Conservation (phyloP, 768 basidiomycete genomes). For the Suillus cothurnatus region DNA sequence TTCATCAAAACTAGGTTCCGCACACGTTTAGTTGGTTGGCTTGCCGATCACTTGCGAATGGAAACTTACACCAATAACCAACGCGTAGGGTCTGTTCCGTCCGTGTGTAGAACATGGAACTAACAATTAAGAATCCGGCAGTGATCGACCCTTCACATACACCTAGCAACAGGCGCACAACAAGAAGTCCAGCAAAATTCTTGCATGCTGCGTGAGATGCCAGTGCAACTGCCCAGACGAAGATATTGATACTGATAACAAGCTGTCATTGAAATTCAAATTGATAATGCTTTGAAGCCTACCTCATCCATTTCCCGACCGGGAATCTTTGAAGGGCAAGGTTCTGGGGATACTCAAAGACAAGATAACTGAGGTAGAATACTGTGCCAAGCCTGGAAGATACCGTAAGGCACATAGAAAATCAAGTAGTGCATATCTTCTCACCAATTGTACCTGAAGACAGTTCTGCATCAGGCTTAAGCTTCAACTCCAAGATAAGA, state of each 20-base stretch:
- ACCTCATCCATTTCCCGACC: slow-evolving; percentile 81
- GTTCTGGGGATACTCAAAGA: slow-evolving; percentile 71
- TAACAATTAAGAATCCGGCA: slow-evolving; percentile 71
- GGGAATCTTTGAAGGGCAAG: slow-evolving; percentile 64
- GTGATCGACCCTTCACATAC: slow-evolving; percentile 67
- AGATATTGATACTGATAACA: slow-evolving; percentile 57
- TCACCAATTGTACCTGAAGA: slow-evolving; percentile 8
- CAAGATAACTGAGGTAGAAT: slow-evolving; percentile 57
- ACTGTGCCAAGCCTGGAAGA: slow-evolving; percentile 52
- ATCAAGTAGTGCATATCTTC: neutral
- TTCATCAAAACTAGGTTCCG: slow-evolving; percentile 61
- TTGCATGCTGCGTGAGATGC: slow-evolving; percentile 65
- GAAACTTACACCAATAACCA: slow-evolving; percentile 66
- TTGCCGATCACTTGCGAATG: neutral
- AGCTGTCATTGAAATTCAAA: neutral
- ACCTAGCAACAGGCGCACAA: slow-evolving; percentile 67
- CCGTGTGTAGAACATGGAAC: slow-evolving; percentile 70
- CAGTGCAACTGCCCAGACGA: slow-evolving; percentile 59
- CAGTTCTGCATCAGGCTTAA: too few species aligned
- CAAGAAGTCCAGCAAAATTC: slow-evolving; percentile 62
- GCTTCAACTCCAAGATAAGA: neutral
- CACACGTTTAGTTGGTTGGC: neutral
- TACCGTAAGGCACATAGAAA: neutral
- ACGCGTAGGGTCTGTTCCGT: slow-evolving; percentile 63
- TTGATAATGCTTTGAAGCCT: slow-evolving; percentile 9